Conservation (phyloP, 805 yeast species). For the Isabelozyma rhagii region DNA sequence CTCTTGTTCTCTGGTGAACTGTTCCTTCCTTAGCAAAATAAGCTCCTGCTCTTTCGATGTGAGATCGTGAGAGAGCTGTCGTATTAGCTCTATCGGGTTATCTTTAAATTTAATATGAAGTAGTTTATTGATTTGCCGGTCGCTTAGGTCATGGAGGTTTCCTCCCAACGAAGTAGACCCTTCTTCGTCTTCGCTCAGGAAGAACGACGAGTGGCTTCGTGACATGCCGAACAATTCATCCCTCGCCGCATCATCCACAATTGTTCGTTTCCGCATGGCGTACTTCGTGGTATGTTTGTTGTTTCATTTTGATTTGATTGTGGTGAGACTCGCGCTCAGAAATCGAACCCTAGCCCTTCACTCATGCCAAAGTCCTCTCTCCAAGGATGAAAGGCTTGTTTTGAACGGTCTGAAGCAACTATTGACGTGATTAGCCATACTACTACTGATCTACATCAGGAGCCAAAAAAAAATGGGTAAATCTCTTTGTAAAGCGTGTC, state of each 20-base stretch:
- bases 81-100: conserved; percentile 30
- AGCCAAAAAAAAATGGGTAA: conserved; percentile 70
- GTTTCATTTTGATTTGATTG: not conserved
- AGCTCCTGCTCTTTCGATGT: conserved; percentile 48
- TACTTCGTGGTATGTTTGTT: not conserved
- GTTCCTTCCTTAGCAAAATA: conserved; percentile 29
- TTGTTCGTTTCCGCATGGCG: not conserved
- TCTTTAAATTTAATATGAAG: conserved; percentile 20
- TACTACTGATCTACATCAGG: not conserved
- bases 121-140: conserved; percentile 16
- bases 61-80: conserved; percentile 47
- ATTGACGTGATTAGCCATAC: too few relatives aligned
- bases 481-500: conserved; percentile 99
- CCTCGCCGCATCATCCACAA: not conserved
- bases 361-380: too few relatives aligned
- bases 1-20: conserved; percentile 31
- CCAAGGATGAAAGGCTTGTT: too few relatives aligned
- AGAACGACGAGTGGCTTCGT: not conserved
- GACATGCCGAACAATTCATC: not conserved
- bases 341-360: not conserved
- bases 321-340: not conserved
- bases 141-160: conserved; percentile 17
- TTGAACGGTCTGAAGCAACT: too few relatives aligned
- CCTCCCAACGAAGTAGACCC: conserved; percentile 9
- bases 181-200: not conserved